Base-by-base conservation (phyloP, 2,329 filamentous ascomycete species). In the Mollisia scopiformis region DNA sequence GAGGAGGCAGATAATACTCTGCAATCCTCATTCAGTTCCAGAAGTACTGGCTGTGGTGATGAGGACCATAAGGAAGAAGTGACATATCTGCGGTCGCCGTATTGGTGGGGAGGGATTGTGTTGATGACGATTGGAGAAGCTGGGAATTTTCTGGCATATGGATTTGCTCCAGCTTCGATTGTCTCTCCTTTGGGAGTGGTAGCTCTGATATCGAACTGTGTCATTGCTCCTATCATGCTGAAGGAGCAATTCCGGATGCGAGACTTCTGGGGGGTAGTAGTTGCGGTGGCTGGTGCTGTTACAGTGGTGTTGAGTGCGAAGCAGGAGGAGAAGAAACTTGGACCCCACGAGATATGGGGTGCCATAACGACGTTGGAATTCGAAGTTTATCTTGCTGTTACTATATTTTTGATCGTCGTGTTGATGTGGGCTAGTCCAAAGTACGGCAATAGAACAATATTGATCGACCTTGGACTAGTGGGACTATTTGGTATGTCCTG, bases 141-240 rank as follows among this genome's bases (percentile, higher is more conserved):
- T 73, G 95, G 95, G 55, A 99, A 99, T 75, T 99, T 99, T 73
- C 79, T 99, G 65, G 95, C 95, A 0, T 99, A 99, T 72, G 95
- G 95, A 25, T 99, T 99, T 74, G 95, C 95, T 30, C 95, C 95
- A 3, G 95, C 95, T 7, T 98, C 95, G 14, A 97, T 99, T 70
- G 95, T 99, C 43, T 97, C 93, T 33, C 95, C 95, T 0, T 82
- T 99, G 6, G 95, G 95, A 10, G 95, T 99, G n/a, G 95, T 99
- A 13, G 95, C 95, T 2, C 81, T 99, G 64, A 88, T 99, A 49
- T 97, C 93, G 47, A 99, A 99, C 77, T 99, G 95, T 76, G 86
- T 99, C 62, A 97, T 99, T 73, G 95, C 95, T 2, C 95, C 95
- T 0, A 88, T 95, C 64, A 88, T 99, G 81, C 88, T 99, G 67